A percentile compares a stretch with the other conserved stretches of the same genome.
Conservation (phyloP, 805 yeast species). For the Cyberlindnera bimundalis region DNA sequence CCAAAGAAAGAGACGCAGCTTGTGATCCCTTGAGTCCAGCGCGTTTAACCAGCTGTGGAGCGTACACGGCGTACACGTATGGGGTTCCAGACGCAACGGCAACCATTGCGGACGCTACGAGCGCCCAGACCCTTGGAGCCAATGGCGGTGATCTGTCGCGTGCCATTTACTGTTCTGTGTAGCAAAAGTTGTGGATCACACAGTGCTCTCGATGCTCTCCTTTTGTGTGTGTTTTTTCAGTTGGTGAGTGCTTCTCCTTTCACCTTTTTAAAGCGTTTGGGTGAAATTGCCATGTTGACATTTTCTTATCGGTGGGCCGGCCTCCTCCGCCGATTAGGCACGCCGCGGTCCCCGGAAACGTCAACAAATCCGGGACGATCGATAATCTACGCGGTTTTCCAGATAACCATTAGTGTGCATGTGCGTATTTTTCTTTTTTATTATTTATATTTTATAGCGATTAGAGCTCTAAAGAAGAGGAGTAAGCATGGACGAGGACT, state of each 20-base stretch:
- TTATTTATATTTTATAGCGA: no score
- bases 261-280: no score
- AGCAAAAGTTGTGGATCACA: no score
- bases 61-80: constrained; percentile 69
- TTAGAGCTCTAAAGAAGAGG: constrained; percentile 28
- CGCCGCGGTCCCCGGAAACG: constrained; percentile 1
- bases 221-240: no score
- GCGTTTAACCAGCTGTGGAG: constrained; percentile 62
- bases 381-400: neutral
- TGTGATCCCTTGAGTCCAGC: constrained; percentile 56
- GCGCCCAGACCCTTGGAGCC: constrained; percentile 14
- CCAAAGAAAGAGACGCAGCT: constrained; percentile 62
- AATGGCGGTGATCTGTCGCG: constrained; percentile 8
- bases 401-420: no score
- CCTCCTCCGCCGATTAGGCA: neutral
- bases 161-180: neutral
- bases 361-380: constrained; percentile 6
- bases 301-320: constrained; percentile 3
- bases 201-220: no score
- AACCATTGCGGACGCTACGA: constrained; percentile 35
- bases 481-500: constrained; percentile 86
- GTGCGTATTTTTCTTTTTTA: no score
- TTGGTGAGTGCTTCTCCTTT: no score
- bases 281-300: neutral
- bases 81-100: constrained; percentile 74